These are phyloP conservation scores for Dryadomyces quercus-mongolicae DNA, from an alignment of 2,329 filamentous ascomycete species.

Conservation along the genomic window DNA sequence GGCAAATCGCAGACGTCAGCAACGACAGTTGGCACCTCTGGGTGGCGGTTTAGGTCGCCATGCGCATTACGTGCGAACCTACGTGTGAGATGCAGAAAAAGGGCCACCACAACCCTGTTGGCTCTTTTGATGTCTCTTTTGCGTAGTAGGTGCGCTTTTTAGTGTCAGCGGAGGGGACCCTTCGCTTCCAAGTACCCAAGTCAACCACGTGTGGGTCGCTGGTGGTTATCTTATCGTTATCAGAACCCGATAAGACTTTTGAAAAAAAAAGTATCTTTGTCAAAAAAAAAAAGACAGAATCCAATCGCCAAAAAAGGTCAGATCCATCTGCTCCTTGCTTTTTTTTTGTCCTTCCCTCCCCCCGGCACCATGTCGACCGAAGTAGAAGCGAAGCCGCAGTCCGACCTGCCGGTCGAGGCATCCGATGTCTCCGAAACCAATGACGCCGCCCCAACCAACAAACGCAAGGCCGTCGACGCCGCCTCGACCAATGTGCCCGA, in stretches of 20 bases:
- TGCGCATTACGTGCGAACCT: too few species aligned
- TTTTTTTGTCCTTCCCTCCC: too few species aligned
- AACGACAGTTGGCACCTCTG: not conserved
- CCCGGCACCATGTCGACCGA: not conserved
- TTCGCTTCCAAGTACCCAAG: too few species aligned
- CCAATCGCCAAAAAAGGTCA: not conserved
- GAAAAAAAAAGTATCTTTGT: not conserved
- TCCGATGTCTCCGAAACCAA: too few species aligned
- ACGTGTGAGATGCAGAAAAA: too few species aligned
- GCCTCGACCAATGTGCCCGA: slow-evolving; percentile 35
- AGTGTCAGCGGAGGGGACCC: not conserved
- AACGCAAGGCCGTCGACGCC: slow-evolving; percentile 49
- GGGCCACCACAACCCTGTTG: too few species aligned
- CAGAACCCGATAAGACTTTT: not conserved
- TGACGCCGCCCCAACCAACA: slow-evolving; percentile 45
- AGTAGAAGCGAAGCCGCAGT: not conserved
- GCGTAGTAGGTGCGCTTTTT: not conserved
- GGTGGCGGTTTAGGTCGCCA: too few species aligned
- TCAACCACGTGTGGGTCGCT: not conserved
- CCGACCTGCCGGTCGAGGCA: too few species aligned
- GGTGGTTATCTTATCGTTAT: not conserved
- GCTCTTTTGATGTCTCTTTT: too few species aligned
- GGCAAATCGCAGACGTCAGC: not conserved
- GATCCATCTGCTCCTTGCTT: too few species aligned
- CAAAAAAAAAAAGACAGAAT: not conserved